phyloP scores from a whole-genome alignment of 768 basidiomycete genomes.

The Tricholoma hemisulphureum region DNA sequence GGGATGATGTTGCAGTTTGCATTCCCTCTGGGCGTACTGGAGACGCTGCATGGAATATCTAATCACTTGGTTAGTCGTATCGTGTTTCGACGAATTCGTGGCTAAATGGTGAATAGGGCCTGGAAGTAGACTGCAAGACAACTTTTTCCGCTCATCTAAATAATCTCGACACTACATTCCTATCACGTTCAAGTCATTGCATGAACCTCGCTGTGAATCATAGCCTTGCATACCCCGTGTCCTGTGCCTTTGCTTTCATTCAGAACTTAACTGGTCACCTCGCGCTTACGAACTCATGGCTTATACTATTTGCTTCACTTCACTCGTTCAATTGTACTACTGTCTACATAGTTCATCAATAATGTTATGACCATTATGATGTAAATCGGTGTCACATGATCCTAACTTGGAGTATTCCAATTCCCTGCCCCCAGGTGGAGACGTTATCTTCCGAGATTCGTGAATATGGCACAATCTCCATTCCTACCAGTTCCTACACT shows the following conservation, averaged over 20 bases:
- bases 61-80: constrained; percentile 14
- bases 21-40: constrained; percentile 29
- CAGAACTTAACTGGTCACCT: constrained; percentile 11
- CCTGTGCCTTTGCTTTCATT: constrained; percentile 11
- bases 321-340: constrained; percentile 30
- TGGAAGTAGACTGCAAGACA: not conserved
- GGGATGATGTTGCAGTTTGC: constrained; percentile 38
- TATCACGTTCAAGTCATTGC: constrained; percentile 9
- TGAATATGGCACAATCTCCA: constrained; percentile 24
- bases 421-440: constrained; percentile 1
- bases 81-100: not conserved
- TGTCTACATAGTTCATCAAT: constrained; percentile 29
- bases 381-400: constrained; percentile 14
- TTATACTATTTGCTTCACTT: constrained; percentile 22
- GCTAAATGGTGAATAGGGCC: not conserved
- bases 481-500: constrained; percentile 27
- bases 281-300: constrained; percentile 21
- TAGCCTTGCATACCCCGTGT: constrained; percentile 22
- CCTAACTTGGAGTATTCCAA: not conserved
- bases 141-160: not conserved
- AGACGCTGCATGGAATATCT: constrained; percentile 27
- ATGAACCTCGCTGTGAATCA: constrained; percentile 6
- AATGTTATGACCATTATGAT: constrained; percentile 19
- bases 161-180: constrained; percentile 15
- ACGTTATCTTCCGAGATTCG: constrained; percentile 3